Percentiles rank a stretch among this genome's conserved stretches.
These are phyloP conservation scores for Penicilliopsis zonata DNA, from an alignment of 495 filamentous ascomycete genomes.

Conservation along the genomic window DNA sequence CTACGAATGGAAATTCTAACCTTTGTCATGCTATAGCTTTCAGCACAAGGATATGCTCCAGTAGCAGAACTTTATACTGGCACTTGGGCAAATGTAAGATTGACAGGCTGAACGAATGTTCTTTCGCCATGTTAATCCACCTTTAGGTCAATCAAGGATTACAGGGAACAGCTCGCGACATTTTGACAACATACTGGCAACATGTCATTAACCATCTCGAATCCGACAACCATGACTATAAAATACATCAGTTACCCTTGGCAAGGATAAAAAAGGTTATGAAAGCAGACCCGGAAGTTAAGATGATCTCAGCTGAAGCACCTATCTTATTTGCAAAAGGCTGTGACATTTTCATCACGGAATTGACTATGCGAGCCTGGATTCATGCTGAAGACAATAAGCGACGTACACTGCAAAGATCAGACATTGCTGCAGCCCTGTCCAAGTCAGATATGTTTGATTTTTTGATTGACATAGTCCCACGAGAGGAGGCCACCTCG, in stretches of 20 bases:
- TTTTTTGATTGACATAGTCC: conserved; percentile 97
- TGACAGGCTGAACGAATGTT: too few relatives aligned
- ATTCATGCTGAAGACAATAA: conserved; percentile 99
- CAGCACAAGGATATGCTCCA: conserved; percentile 68
- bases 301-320: conserved; percentile 98
- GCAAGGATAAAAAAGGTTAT: conserved; percentile 99
- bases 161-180: conserved; percentile 85
- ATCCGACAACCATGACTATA: conserved; percentile 92
- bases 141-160: conserved; percentile 86
- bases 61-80: conserved; percentile 81
- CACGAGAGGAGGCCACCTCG: conserved; percentile 78
- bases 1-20: conserved; percentile 8
- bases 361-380: conserved; percentile 99
- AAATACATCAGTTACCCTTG: conserved; percentile 87
- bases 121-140: conserved; percentile 8
- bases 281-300: conserved; percentile 98
- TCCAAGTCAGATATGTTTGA: conserved; percentile 99
- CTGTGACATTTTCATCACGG: conserved; percentile 98
- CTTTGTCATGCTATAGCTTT: conserved; percentile 36
- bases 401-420: conserved; percentile 84
- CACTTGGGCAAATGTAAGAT: conserved; percentile 85
- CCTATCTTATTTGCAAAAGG: conserved; percentile 98
- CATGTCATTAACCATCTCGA: conserved; percentile 92
- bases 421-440: conserved; percentile 89
- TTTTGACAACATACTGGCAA: conserved; percentile 97